Evolutionary conservation across 1,284 basidiomycete species (phyloP), one percentile per base, ranked within the genome.

Genomic region (Bondarzewia mesenterica): DNA sequence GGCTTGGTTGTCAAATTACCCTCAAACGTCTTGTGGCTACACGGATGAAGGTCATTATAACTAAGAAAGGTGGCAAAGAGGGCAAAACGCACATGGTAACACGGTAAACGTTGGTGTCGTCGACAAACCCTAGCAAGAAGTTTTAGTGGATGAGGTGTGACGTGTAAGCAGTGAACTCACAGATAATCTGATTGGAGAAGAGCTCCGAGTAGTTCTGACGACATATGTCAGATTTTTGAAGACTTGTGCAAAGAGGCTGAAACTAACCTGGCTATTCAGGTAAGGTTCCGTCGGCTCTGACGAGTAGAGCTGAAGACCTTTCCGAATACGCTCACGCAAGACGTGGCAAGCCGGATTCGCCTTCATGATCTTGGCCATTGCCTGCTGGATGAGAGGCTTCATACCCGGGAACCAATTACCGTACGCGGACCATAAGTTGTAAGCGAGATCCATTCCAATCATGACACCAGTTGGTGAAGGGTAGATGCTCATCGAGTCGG

Each of bases 281-380:
- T 99, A 99, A 42, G 96, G 96, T 68, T 99, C 96, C 16, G 96
- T 99, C 5, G 96, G 95, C 69, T 99, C 96, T 21, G 95, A 99
- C 25, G 94, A 98, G 71, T 99, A 99, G 20, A 99, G 76, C 69
- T 99, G 96, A 16, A 99, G 77, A 68, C 94, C 93, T 74, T 99
- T 99, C 60, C 96, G 82, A 60, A 99, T 96, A 72, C 96, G 95
- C 71, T 99, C 96, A 46, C 96, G 89, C 50, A 99, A 72, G 29
- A 99, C 96, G 63, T 98, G 96, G 49, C 91, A 85, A n/a, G 96
- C 96, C 8, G 96, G 96, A 60, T 96, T 95, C 41, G 93, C 93
- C 66, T 95, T 95, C 93, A 98, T 96, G 67, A 99, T 91, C 79
- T 99, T 99, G 40, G 89, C 91, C 93, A 99, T 97, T 3, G 95